Evolutionary conservation across 2,329 filamentous ascomycete species (phyloP).

Genomic region (Fusarium sp.): DNA sequence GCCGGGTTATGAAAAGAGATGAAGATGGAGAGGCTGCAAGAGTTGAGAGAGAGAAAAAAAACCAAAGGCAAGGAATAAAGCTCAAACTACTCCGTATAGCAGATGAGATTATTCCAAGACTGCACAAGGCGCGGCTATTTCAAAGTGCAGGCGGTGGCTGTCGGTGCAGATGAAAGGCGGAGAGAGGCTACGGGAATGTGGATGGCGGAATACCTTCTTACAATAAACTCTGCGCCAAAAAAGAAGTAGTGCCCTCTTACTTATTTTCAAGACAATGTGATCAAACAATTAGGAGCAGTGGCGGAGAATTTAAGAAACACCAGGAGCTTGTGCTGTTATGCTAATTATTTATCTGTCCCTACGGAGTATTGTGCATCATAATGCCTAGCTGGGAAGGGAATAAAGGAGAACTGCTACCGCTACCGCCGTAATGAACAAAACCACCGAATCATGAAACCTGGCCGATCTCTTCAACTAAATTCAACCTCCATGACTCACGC

Average conservation of each 20-base stretch:
- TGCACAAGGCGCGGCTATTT: constrained; percentile 9
- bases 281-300: constrained; percentile 17
- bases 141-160: constrained; percentile 13
- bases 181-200: neutral
- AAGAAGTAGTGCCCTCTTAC: neutral
- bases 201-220: neutral
- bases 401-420: neutral
- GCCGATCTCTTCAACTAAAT: neutral
- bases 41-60: neutral
- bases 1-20: neutral
- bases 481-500: neutral
- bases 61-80: neutral
- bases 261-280: constrained; percentile 11
- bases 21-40: neutral
- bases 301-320: constrained; percentile 2
- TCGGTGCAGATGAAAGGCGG: constrained; percentile 18
- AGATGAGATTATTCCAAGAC: neutral
- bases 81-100: neutral
- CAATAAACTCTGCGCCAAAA: neutral
- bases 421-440: neutral
- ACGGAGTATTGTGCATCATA: too few species aligned
- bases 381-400: neutral
- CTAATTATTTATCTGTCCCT: too few species aligned
- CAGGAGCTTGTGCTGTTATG: too few species aligned
- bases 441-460: neutral